Evolutionary conservation across 352 stramenopile species (phyloP).

Genomic region (Globisporangium nodosum): DNA sequence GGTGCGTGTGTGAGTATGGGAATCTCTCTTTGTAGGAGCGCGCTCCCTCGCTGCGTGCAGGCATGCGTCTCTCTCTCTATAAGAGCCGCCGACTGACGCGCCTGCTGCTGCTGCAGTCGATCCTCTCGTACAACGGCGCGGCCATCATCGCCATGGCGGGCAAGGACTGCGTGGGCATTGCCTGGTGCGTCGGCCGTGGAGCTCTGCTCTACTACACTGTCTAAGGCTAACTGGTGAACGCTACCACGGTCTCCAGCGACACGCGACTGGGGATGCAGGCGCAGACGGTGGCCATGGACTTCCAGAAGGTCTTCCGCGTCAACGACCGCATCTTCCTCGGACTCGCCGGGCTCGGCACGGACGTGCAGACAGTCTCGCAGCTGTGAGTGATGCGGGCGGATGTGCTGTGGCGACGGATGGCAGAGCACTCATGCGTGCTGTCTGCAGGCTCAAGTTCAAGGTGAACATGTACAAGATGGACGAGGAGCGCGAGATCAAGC

Average conservation of each 20-base stretch:
- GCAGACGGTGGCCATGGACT: constrained; percentile 97
- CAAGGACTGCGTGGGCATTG: constrained; percentile 99
- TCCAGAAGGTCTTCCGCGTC: constrained; percentile 99
- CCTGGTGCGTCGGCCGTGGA: constrained; percentile 43
- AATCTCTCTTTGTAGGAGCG: too few species aligned
- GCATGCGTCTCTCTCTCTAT: background rate
- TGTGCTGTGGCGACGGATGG: background rate
- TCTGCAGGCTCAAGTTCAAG: constrained; percentile 84
- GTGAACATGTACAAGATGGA: constrained; percentile 98
- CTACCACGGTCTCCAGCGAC: constrained; percentile 57
- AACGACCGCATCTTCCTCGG: constrained; percentile 95
- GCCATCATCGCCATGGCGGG: constrained; percentile 99
- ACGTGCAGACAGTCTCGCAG: constrained; percentile 97
- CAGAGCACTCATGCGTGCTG: background rate
- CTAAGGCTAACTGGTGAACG: background rate
- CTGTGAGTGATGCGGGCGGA: constrained; percentile 27
- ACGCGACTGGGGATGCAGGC: constrained; percentile 94
- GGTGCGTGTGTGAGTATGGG: background rate
- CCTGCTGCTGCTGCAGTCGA: constrained; percentile 34
- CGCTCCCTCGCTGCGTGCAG: background rate
- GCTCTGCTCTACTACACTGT: background rate
- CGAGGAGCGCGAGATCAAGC: constrained; percentile 98
- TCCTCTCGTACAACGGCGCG: constrained; percentile 97
- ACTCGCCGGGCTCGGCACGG: constrained; percentile 95
- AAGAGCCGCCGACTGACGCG: background rate